Conservation (phyloP, 441 rosid genomes). For the Oxalis stricta region DNA sequence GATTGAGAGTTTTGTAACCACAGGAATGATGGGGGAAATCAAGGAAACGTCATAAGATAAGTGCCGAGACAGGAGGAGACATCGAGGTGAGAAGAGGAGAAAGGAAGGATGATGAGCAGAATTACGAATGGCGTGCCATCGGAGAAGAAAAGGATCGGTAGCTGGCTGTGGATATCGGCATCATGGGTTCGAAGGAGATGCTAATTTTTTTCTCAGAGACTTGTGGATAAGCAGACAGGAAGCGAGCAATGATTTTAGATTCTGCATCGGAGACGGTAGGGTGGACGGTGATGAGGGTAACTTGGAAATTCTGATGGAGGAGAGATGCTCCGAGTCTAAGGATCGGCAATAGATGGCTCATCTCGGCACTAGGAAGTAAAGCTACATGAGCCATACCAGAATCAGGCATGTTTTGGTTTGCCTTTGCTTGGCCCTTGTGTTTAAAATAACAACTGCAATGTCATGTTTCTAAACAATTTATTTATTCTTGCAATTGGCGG, state of each 20-base stretch:
- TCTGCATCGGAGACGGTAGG: conserved; percentile 17
- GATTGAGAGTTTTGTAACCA: conserved; percentile 12
- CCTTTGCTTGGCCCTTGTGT: too few species aligned
- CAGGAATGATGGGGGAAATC: conserved; percentile 8
- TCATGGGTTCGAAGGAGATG: conserved; percentile 9
- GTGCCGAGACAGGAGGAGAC: conserved; percentile 17
- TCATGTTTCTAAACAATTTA: too few species aligned
- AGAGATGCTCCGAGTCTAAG: conserved; percentile 14
- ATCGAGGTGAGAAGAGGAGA: conserved; percentile 14
- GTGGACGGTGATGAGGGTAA: conserved; percentile 13
- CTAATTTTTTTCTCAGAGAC: conserved; percentile 4
- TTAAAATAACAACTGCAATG: too few species aligned
- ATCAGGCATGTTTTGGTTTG: conserved; percentile 8
- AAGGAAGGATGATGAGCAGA: conserved; percentile 18
- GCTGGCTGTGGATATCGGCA: background rate
- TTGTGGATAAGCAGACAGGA: conserved; percentile 10
- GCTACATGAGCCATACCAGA: conserved; percentile 5
- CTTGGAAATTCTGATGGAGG: background rate
- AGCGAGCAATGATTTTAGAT: conserved; percentile 6
- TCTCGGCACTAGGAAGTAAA: conserved; percentile 13
- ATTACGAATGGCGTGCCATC: conserved; percentile 7
- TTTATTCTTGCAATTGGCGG: too few species aligned
- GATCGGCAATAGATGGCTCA: conserved; percentile 13
- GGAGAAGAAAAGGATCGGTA: conserved; percentile 22
- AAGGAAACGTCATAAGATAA: conserved; percentile 22